Conservation (phyloP, 108 stramenopile species). For the Skeletonema tropicum region DNA sequence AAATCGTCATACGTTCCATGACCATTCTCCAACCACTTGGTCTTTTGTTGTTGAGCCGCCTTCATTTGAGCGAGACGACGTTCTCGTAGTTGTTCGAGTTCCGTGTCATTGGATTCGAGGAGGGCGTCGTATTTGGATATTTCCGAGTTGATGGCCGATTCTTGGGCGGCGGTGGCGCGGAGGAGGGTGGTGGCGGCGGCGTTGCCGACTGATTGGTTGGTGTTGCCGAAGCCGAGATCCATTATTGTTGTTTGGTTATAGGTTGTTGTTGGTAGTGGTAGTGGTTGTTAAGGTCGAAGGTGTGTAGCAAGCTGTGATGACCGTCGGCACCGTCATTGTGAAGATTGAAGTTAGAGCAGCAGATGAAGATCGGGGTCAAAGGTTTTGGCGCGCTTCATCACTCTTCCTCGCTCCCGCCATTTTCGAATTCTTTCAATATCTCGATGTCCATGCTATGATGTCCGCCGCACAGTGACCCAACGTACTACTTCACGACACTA, state of each 20-base stretch:
- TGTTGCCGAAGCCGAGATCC: conserved; percentile 86
- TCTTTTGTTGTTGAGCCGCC: conserved; percentile 59
- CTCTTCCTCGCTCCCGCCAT: too few relatives aligned
- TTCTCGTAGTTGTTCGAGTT: conserved; percentile 88
- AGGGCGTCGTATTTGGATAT: conserved; percentile 79
- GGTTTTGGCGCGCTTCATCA: too few relatives aligned
- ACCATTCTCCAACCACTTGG: conserved; percentile 75
- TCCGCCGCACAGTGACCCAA: too few relatives aligned
- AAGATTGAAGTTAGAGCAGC: too few relatives aligned
- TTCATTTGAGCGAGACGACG: conserved; percentile 81
- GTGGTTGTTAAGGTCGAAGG: background rate
- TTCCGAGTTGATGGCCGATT: conserved; percentile 64
- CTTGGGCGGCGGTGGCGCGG: conserved; percentile 65
- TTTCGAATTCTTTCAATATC: too few relatives aligned
- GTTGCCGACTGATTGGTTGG: conserved; percentile 77
- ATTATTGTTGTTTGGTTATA: conserved; percentile 1
- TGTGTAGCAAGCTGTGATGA: too few relatives aligned
- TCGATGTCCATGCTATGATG: too few relatives aligned
- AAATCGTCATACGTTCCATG: conserved; percentile 92
- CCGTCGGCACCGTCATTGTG: too few relatives aligned
- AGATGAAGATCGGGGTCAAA: too few relatives aligned
- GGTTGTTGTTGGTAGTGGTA: too few relatives aligned
- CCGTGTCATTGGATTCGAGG: conserved; percentile 85
- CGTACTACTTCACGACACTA: background rate
- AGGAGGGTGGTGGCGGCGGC: conserved; percentile 63